Conservation (phyloP, 2,329 filamentous ascomycete species). For the Pseudogymnoascus sp. region DNA sequence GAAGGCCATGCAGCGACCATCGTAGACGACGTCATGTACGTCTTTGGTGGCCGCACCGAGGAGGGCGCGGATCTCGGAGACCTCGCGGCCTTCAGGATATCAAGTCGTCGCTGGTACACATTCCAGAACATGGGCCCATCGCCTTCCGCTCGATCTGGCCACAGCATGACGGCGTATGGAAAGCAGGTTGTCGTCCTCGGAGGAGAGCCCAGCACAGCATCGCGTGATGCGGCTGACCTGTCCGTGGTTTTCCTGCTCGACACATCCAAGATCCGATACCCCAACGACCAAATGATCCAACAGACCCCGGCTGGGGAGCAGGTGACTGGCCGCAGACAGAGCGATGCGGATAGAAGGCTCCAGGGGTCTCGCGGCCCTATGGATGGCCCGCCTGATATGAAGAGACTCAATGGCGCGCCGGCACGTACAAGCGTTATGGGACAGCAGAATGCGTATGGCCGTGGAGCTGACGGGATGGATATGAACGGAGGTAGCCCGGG, state of each 20-base stretch:
- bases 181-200: conserved; percentile 89
- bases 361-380: conserved; percentile 25
- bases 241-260: conserved; percentile 87
- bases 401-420: conserved; percentile 36
- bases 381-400: conserved; percentile 33
- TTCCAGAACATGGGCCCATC: conserved; percentile 99
- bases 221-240: conserved; percentile 72
- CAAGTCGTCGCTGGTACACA: conserved; percentile 90
- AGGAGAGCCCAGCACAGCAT: conserved; percentile 85
- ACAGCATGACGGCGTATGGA: conserved; percentile 93
- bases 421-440: conserved; percentile 35
- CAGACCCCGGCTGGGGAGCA: conserved; percentile 33
- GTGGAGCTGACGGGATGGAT: conserved; percentile 31
- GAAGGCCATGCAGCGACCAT: conserved; percentile 92
- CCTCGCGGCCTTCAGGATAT: conserved; percentile 75
- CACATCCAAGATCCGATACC: conserved; percentile 93
- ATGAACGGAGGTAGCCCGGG: conserved; percentile 26
- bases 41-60: conserved; percentile 92
- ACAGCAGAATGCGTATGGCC: conserved; percentile 27
- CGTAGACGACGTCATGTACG: conserved; percentile 97
- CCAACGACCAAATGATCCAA: conserved; percentile 54
- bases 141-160: conserved; percentile 84
- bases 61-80: conserved; percentile 90
- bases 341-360: conserved; percentile 33
- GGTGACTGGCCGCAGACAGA: conserved; percentile 32